phyloP scores from a whole-genome alignment of 2,329 filamentous ascomycete species.

The Colletotrichum lindemuthianum region DNA sequence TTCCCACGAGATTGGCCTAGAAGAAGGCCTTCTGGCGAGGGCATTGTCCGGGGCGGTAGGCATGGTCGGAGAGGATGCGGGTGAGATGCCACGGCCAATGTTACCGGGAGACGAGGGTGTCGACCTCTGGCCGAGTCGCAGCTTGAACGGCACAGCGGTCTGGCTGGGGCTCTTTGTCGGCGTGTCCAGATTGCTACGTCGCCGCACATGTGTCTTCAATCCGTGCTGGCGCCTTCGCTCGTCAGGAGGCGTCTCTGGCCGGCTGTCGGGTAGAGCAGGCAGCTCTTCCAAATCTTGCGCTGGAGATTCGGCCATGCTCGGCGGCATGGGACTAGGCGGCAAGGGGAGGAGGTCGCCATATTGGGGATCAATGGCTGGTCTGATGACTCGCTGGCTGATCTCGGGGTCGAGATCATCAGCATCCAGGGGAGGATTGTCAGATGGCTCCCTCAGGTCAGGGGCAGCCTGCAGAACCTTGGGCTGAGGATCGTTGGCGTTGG shows the following conservation, averaged over 20 bases:
- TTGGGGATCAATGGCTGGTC: conserved; percentile 73
- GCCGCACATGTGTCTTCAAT: conserved; percentile 56
- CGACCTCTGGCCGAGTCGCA: conserved; percentile 61
- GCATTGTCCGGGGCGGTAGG: conserved; percentile 46
- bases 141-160: conserved; percentile 67
- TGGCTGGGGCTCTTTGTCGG: conserved; percentile 63
- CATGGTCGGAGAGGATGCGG: conserved; percentile 45
- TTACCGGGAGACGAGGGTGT: conserved; percentile 54
- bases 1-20: conserved; percentile 70
- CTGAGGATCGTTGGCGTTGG: conserved; percentile 58
- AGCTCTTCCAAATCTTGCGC: conserved; percentile 51
- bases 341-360: conserved; percentile 73
- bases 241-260: conserved; percentile 65
- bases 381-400: conserved; percentile 66
- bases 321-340: conserved; percentile 72
- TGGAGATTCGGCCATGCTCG: conserved; percentile 65
- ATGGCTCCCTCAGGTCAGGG: conserved; percentile 2
- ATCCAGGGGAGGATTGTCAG: conserved; percentile 36
- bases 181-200: conserved; percentile 59
- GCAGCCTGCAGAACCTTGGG: conserved; percentile 44
- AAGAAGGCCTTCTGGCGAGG: conserved; percentile 49
- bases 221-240: conserved; percentile 54
- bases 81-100: conserved; percentile 52
- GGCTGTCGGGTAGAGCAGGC: conserved; percentile 68
- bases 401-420: conserved; percentile 64